Conservation (phyloP, 2,329 filamentous ascomycete species). For the Exophiala dermatitidis region DNA sequence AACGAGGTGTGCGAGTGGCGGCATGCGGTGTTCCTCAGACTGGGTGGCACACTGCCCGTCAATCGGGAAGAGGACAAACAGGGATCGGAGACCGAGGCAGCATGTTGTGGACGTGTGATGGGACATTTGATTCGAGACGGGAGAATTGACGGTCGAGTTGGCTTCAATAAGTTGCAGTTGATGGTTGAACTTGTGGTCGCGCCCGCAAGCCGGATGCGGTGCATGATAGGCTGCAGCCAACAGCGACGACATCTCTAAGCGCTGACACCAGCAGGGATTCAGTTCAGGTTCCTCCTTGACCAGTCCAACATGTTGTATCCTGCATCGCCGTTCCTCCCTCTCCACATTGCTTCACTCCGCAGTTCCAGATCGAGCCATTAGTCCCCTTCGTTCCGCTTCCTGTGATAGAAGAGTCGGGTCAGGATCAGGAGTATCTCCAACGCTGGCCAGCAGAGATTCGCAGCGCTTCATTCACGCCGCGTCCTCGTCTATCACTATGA, state of each 20-base stretch:
- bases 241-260: slow-evolving; percentile 2
- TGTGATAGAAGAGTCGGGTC: too few relatives aligned
- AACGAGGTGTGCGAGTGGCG: slow-evolving; percentile 4
- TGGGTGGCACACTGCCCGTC: background rate
- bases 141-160: background rate
- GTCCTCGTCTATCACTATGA: too few relatives aligned
- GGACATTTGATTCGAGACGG: slow-evolving; percentile 9
- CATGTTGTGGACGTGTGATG: slow-evolving; percentile 4
- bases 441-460: too few relatives aligned
- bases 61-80: background rate
- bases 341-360: background rate
- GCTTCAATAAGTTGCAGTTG: slow-evolving; percentile 4
- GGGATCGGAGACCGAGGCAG: background rate
- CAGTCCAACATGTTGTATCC: background rate
- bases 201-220: background rate
- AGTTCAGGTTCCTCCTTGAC: background rate
- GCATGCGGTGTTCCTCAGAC: background rate
- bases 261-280: slow-evolving; percentile 9
- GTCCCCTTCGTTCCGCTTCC: too few relatives aligned
- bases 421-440: too few relatives aligned
- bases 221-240: slow-evolving; percentile 8
- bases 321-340: background rate
- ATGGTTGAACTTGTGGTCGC: background rate
- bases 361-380: background rate
- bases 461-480: too few relatives aligned